phyloP scores from a whole-genome alignment of 768 basidiomycete species.

The Suillus alpinus region DNA sequence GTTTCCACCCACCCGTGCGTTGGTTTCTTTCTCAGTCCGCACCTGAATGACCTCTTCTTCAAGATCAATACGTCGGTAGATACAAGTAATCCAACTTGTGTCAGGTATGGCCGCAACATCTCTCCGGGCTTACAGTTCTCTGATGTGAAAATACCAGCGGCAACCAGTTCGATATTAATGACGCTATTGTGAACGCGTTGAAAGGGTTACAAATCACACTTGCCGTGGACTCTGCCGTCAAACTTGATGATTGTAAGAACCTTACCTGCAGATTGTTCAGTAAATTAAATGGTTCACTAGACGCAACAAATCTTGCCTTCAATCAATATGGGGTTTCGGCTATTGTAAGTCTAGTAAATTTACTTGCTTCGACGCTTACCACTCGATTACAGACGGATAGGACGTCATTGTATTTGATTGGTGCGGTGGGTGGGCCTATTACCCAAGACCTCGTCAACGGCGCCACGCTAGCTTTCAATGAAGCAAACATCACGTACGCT shows the following conservation, averaged over 20 bases:
- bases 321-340: constrained; percentile 55
- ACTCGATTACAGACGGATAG: constrained; percentile 47
- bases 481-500: constrained; percentile 56
- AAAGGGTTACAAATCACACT: constrained; percentile 59
- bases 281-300: constrained; percentile 27
- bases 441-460: constrained; percentile 63
- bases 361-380: constrained; percentile 6
- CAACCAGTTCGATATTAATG: constrained; percentile 58
- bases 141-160: constrained; percentile 40
- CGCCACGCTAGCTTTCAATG: constrained; percentile 50
- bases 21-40: neutral
- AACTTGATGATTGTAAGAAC: constrained; percentile 63
- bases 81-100: constrained; percentile 50
- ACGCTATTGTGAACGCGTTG: constrained; percentile 62
- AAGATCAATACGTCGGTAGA: constrained; percentile 58
- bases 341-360: constrained; percentile 34
- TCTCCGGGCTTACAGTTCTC: neutral
- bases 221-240: constrained; percentile 48
- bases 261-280: neutral
- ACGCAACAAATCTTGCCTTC: constrained; percentile 55
- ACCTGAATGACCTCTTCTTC: neutral
- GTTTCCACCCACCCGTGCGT: constrained; percentile 50
- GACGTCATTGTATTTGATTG: constrained; percentile 63
- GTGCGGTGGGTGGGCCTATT: constrained; percentile 66
- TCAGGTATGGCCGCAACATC: constrained; percentile 40